A percentile compares a stretch with the other conserved stretches of the same genome.
These are phyloP conservation scores for Botrytis porri DNA, from an alignment of 2,329 filamentous ascomycete genomes.

Conservation along the genomic window DNA sequence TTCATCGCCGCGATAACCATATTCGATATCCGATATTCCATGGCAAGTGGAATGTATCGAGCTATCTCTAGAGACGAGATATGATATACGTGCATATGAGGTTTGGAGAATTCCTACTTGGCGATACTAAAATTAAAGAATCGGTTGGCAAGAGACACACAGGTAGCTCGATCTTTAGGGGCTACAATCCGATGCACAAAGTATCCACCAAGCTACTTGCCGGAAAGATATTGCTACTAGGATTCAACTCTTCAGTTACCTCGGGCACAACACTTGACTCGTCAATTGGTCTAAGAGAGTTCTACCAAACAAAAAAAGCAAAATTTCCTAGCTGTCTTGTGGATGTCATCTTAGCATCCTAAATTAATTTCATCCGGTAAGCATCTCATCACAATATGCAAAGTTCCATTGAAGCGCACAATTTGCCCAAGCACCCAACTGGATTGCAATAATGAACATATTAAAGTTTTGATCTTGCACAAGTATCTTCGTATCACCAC, in stretches of 20 bases:
- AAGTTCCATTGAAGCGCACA: neutral
- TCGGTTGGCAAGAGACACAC: neutral
- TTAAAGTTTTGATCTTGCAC: neutral
- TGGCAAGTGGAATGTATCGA: neutral
- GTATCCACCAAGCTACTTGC: neutral
- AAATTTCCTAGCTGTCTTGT: neutral
- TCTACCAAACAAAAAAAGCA: neutral
- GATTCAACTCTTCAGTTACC: neutral
- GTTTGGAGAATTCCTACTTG: neutral
- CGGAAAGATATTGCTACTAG: neutral
- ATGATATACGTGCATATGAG: neutral
- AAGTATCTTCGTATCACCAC: neutral
- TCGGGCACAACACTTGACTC: neutral
- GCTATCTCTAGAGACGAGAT: neutral
- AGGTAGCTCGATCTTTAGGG: neutral
- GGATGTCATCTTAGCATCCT: neutral
- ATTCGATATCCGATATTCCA: neutral
- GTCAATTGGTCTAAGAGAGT: neutral
- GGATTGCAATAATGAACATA: neutral
- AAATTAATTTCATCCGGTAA: neutral
- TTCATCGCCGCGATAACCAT: conserved; percentile 9
- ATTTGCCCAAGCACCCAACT: neutral
- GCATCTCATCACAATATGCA: neutral
- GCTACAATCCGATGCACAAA: neutral
- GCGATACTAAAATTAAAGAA: neutral